phyloP scores from a whole-genome alignment of 2,329 filamentous ascomycete species.

The Botrytis fabae region DNA sequence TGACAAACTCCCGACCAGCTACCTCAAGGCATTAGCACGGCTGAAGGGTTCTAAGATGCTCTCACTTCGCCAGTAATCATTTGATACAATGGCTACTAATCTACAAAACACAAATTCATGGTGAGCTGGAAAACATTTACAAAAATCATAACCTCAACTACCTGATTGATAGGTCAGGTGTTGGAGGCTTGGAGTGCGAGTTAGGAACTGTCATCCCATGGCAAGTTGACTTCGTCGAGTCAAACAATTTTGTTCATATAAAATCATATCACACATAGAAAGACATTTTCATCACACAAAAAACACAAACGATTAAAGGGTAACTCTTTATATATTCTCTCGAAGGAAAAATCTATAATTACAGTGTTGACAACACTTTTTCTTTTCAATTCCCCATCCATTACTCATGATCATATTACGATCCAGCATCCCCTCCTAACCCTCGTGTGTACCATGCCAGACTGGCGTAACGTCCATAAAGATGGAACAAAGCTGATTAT shows the following conservation, averaged over 20 bases:
- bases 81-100: neutral
- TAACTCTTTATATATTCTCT: neutral
- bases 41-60: neutral
- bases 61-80: neutral
- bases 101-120: neutral
- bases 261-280: neutral
- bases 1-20: neutral
- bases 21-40: neutral
- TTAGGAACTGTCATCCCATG: neutral
- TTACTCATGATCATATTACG: neutral
- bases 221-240: neutral
- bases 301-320: neutral
- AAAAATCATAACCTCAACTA: neutral
- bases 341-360: conserved; percentile 3
- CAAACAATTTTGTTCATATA: neutral
- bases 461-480: conserved; percentile 34
- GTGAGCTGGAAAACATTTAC: neutral
- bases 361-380: neutral
- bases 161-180: neutral
- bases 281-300: neutral
- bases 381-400: neutral
- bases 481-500: conserved; percentile 27
- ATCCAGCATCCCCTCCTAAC: neutral
- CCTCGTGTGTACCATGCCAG: conserved; percentile 27
- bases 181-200: neutral